Conservation (phyloP, 2,329 filamentous ascomycete genomes). For the Hawksworthiomyces lignivorus region DNA sequence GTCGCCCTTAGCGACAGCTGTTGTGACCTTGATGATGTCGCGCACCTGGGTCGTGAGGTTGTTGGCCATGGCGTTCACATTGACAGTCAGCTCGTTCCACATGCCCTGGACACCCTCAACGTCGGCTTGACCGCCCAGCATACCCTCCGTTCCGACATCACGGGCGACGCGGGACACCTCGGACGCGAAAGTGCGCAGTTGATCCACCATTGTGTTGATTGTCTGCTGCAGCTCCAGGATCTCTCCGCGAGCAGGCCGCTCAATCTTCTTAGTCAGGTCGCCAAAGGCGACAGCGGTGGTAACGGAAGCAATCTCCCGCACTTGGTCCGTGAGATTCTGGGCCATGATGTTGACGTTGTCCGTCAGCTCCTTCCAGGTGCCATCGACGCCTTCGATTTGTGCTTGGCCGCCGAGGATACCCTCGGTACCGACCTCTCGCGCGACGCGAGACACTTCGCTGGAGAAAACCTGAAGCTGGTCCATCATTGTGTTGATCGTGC, state of each 20-base stretch:
- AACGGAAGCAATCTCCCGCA: slow-evolving; percentile 77
- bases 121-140: slow-evolving; percentile 73
- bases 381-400: slow-evolving; percentile 86
- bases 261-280: slow-evolving; percentile 77
- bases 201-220: slow-evolving; percentile 86
- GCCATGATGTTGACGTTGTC: slow-evolving; percentile 84
- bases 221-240: slow-evolving; percentile 78
- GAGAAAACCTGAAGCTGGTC: slow-evolving; percentile 95
- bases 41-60: slow-evolving; percentile 83
- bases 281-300: slow-evolving; percentile 78
- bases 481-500: slow-evolving; percentile 99
- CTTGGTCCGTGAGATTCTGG: slow-evolving; percentile 74
- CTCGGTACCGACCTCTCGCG: slow-evolving; percentile 92
- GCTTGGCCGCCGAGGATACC: slow-evolving; percentile 91
- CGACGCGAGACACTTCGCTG: slow-evolving; percentile 89
- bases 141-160: slow-evolving; percentile 79
- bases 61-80: slow-evolving; percentile 83
- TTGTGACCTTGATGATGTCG: slow-evolving; percentile 82
- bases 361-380: slow-evolving; percentile 95
- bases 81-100: slow-evolving; percentile 82
- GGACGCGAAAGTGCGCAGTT: slow-evolving; percentile 73
- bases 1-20: slow-evolving; percentile 72
- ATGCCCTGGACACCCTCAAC: slow-evolving; percentile 80
- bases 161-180: slow-evolving; percentile 77
- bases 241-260: slow-evolving; percentile 71